Base-by-base conservation (phyloP, 75 land plant genomes). In the Gnetum montanum region DNA sequence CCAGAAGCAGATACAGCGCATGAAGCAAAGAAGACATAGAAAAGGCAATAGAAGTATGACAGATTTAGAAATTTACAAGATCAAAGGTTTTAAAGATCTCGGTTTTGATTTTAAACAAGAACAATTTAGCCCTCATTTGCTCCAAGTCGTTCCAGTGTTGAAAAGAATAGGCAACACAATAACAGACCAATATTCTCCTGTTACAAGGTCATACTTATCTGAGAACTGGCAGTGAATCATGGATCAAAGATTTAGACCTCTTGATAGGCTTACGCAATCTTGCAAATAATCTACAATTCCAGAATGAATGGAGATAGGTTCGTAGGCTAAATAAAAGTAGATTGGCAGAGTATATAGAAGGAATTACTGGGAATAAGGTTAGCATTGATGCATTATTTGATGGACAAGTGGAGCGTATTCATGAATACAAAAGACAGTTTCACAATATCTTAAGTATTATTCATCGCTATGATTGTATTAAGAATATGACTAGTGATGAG, bases 351-450 rank as follows among this genome's bases (percentile, higher is more conserved):
- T 82, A 83, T 60, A 85, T 85, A 24, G 73, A 82, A 68, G 65
- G 46, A 41, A 75, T 78, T 43, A 82, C 65, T 38, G 82, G 80
- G n/a, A 34, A 72, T 19, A 74, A 74, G 90, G 83, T 86, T 41
- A 82, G 83, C 46, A 44, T 76, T 27, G 90, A 82, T 72, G 86
- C 90, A 45, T 72, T 86, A 77, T 86, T 82, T 70, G 86, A 86
- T 62, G 86, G 79, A 20, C 91, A 86, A 64, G 72, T 79, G 24
- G 83, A 86, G 67, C 60, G 83, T 29, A 86, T 86, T 22, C 91
- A 86, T 62, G 87, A 83, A 61, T 86, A 86, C 56, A 86, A 86
- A 49, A 65, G 91, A 43, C 86, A 86, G 40, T 59, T 79, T 62
- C 71, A 82, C 31, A 86, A 86, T 58, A 33, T 86, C 16, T 54